Base-by-base conservation (phyloP, 2,329 filamentous ascomycete species). In the Beauveria asiatica region DNA sequence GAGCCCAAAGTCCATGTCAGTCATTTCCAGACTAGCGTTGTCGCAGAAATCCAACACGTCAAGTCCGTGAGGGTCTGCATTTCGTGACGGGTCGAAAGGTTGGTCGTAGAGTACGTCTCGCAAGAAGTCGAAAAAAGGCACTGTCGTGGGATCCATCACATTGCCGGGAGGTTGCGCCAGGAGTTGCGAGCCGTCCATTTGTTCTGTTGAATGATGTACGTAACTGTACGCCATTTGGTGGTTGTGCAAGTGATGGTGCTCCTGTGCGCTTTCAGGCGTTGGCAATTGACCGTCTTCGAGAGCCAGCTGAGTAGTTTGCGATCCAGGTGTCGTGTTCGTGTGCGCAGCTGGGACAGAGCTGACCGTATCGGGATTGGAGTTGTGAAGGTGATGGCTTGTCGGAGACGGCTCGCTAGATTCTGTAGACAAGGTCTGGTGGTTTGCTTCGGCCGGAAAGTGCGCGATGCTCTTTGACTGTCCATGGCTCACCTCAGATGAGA, bases 71-170 rank as follows among this genome's bases (percentile, higher is more conserved):
- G 69, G 65, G 59, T 76, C 75, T n/a, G 68, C 68, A 3, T 72
- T 61, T 57, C 70, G 73, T n/a, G 69, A 64, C 8, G 70, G 62
- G 25, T 75, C 70, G 25, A 75, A 64, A 1, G 74, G 70, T 42
- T 77, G 74, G n/a, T 80, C 75, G 59, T 78, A 81, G 17, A 83
- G 70, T 13, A 82, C 74, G 46, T 80, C 77, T 7, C 77, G 76
- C 16, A 83, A 68, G 54, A 82, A 82, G 55, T 80, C 78, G 19
- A 76, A 75, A 63, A 82, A 81, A 1, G 77, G 76, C 17, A 75
- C 66, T 25, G 71, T 71, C 30, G 69, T 65, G 54, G 74, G 68
- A 41, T 74, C 70, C 46, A 71, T 60, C 62, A 54, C 11, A 42
- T 42, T 50, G 49, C 55, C 61, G 11, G 58, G 57, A 8, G 62